Conservation (phyloP, 1,139 yeast genomes). For the Maudiozyma humilis region DNA sequence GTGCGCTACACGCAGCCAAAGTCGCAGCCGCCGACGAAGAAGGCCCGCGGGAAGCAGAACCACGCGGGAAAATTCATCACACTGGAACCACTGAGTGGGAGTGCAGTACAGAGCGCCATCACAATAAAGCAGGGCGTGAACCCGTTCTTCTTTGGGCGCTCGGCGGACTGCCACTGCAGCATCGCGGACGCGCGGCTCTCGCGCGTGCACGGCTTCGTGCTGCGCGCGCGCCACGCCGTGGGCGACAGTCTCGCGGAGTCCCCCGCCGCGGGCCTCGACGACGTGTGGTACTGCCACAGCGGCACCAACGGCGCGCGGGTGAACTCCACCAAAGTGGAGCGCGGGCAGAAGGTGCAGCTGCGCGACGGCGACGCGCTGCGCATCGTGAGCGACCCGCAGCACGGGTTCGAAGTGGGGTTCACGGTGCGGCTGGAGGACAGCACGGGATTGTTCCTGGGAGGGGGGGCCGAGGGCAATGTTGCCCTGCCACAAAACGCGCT, state of each 20-base stretch:
- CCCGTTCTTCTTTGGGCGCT: conserved; percentile 59
- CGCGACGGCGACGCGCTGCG: conserved; percentile 58
- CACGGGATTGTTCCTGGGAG: conserved; percentile 46
- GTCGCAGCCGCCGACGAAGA: conserved; percentile 7
- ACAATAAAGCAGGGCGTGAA: conserved; percentile 54
- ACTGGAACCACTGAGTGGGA: conserved; percentile 37
- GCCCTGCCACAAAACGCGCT: conserved; percentile 20
- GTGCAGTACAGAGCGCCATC: conserved; percentile 41
- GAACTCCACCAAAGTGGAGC: conserved; percentile 51
- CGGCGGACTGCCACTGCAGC: conserved; percentile 48
- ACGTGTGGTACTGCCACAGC: conserved; percentile 73
- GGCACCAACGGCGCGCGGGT: conserved; percentile 76
- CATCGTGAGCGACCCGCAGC: conserved; percentile 52
- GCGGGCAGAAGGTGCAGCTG: conserved; percentile 53
- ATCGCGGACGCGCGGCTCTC: conserved; percentile 73
- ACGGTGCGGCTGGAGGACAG: conserved; percentile 44
- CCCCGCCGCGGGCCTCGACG: conserved; percentile 60
- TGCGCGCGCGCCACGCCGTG: conserved; percentile 52
- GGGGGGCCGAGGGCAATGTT: conserved; percentile 23
- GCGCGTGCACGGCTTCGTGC: conserved; percentile 68
- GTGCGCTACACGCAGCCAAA: conserved; percentile 25
- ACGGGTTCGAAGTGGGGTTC: conserved; percentile 46
- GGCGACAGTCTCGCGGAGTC: conserved; percentile 50
- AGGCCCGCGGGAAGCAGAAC: conserved; percentile 35
- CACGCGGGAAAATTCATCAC: conserved; percentile 35